Evolutionary conservation across 1,284 basidiomycete species (phyloP), one percentile per base, ranked within the genome.

Genomic region (Tausonia pullulans): DNA sequence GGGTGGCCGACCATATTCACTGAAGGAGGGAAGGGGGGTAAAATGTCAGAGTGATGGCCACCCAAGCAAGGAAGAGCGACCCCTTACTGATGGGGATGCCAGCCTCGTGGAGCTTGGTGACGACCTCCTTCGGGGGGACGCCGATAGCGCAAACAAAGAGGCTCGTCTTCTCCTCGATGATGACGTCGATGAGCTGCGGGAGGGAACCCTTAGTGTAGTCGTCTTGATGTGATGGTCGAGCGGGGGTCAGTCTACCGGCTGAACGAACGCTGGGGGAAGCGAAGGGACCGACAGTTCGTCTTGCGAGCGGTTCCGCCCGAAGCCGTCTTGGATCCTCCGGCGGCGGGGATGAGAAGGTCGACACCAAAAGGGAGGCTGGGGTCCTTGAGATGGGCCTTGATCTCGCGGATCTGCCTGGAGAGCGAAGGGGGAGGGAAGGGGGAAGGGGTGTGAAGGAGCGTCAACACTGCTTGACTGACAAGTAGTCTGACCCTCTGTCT

Each of bases 81-180:
- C 67, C 69, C 85, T 93, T 93, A 87, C 90, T 89, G 67, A 91
- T 81, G 45, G 84, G 80, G 68, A 93, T 91, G 9, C 87, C 85
- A 7, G 87, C 87, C 69, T 82, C 77, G 78, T 93, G 90, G 49
- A 93, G 79, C 70, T 79, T 82, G 54, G 92, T 87, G 40, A 93
- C 88, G 39, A 81, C 84, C 68, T 82, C 79, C 70, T 82, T 82
- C 5, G 90, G 87, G 0, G 90, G 90, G 2, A 93, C 84, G 69
- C 90, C 90, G 58, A 79, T 75, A 11, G 78, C 72, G 55, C 86
- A 92, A 61, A 94, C 90, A 73, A 94, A 94, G 6, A 94, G 81
- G 39, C 81, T 77, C 0, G 87, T 78, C 72, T 87, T 87, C 76
- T 91, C 88, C 66, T 92, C 87, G 72, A 93, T 89, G 72, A 94